These are phyloP conservation scores for Fraxinus excelsior DNA, from an alignment of 257 asterid genomes.

Conservation along the genomic window DNA sequence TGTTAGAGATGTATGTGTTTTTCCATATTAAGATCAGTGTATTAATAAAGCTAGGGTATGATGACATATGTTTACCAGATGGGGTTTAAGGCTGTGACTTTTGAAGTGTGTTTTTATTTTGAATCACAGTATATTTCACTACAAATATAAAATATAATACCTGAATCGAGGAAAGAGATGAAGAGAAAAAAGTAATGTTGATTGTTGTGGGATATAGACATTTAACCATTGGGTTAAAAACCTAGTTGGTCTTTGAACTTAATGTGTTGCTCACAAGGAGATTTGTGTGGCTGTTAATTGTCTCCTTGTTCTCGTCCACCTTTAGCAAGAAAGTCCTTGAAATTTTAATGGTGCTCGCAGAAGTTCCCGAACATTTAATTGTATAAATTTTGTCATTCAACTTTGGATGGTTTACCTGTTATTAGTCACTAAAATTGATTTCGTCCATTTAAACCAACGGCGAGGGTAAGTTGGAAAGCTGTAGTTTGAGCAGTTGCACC, in stretches of 20 bases:
- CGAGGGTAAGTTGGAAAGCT: background rate
- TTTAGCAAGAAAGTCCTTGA: background rate
- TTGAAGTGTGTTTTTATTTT: background rate
- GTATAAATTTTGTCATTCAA: background rate
- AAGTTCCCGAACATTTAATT: background rate
- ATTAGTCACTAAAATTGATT: background rate
- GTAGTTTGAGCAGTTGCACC: background rate
- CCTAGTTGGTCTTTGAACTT: background rate
- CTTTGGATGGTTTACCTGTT: background rate
- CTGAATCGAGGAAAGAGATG: background rate
- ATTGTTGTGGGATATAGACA: background rate
- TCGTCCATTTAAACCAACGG: background rate
- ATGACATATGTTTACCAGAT: background rate
- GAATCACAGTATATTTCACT: background rate
- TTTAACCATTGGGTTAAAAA: background rate
- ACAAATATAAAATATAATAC: background rate
- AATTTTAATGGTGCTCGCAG: background rate
- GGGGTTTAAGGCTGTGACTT: background rate
- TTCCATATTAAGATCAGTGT: background rate
- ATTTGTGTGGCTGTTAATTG: background rate
- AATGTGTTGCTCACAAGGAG: background rate
- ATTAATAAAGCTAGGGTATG: background rate
- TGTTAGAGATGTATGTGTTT: background rate
- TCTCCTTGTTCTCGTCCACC: background rate
- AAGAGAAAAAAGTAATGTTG: background rate